Evolutionary conservation across 2,329 filamentous ascomycete species (phyloP), one percentile per base, ranked within the genome.

Genomic region (Hysterium pulicare): DNA sequence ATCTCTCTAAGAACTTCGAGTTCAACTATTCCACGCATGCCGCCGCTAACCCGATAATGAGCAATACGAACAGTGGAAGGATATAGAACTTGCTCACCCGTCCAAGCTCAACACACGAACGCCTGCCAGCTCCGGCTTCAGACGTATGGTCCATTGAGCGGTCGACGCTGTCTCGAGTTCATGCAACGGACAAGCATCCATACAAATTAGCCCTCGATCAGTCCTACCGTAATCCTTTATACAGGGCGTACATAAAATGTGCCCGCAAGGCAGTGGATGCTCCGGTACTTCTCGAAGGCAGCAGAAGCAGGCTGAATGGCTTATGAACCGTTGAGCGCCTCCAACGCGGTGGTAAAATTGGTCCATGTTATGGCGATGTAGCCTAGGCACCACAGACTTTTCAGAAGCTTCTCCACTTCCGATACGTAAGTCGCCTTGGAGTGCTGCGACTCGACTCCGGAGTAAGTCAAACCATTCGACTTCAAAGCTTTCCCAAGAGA

Each of bases 271-370:
- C 1, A 76, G 54, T 2, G 62, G 52, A 47, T 76, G 70, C 45
- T 73, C 61, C 1, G 73, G 63, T 1, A 66, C 51, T 33, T 69
- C 64, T 44, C 68, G 64, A 11, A 76, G 50, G 45, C 73, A 77
- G 38, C 64, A 71, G 45, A 75, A 73, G 45, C 74, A 77, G 2
- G 69, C 68, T 1, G 67, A 57, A 46, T 74, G 71, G 30, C 67
- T 74, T 13, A 67, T 55, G 35, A 69, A 60, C 1, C 51, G 20
- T 9, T 41, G 5, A 9, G 50, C 42, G 17, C 35, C 40, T 1
- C 46, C 45, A 1, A 53, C 31, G 39, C 49, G 48, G n/a, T 57
- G 52, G 48, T 64, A 72, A 51, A 71, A 73, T 11, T 26, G 22
- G 22, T 42, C 49, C 32, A 64, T 41, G 17, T 62, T 50, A 7